Conservation (phyloP, 1,139 yeast species). For the Candida sanyaensis region DNA sequence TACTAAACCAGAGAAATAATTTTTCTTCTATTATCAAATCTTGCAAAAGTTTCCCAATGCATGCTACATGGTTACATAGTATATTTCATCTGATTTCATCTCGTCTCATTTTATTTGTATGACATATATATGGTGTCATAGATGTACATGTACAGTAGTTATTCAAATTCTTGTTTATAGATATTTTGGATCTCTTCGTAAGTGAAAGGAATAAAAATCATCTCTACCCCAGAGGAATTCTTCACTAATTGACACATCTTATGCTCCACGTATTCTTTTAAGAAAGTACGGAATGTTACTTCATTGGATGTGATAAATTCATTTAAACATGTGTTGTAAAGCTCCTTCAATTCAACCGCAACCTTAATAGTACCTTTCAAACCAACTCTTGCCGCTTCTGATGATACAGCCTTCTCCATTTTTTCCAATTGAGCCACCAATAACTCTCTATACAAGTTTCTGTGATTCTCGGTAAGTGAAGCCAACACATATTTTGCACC, state of each 20-base stretch:
- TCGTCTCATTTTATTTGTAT: no score
- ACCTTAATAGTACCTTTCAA: conserved; percentile 51
- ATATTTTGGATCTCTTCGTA: conserved; percentile 70
- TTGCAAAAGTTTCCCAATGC: no score
- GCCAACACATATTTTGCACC: conserved; percentile 85
- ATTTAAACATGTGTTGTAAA: conserved; percentile 71
- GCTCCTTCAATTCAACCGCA: conserved; percentile 63
- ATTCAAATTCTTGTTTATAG: conserved; percentile 8
- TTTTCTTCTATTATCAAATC: no score
- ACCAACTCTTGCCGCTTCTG: conserved; percentile 28
- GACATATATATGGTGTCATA: no score
- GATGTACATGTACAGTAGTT: no score
- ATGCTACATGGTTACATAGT: no score
- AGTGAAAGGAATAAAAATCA: conserved; percentile 73
- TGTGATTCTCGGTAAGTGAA: conserved; percentile 79
- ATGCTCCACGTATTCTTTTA: conserved; percentile 89
- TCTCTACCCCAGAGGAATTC: conserved; percentile 70
- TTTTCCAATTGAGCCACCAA: conserved; percentile 64
- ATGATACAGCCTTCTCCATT: conserved; percentile 43
- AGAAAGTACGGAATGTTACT: conserved; percentile 74
- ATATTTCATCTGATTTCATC: no score
- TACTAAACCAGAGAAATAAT: no score
- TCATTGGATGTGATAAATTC: conserved; percentile 87
- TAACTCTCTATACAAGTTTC: conserved; percentile 66
- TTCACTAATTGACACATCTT: conserved; percentile 75